Evolutionary conservation across 179 eudicot genomes (phyloP), one percentile per base, ranked within the genome.

Genomic region (Camellia oleifera): DNA sequence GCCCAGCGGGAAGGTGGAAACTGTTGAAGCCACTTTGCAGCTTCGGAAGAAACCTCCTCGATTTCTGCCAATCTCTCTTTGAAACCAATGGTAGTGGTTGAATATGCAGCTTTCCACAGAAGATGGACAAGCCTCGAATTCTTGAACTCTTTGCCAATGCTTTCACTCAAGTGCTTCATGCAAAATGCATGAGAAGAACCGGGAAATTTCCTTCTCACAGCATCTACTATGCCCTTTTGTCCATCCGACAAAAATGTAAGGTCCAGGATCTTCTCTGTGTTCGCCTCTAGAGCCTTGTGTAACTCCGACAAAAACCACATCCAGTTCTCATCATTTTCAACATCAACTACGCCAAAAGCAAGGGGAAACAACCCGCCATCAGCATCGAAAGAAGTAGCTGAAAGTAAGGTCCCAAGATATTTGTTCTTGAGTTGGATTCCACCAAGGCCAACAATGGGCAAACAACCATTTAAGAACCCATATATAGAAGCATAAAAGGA

Each of bases 331-430:
- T 89, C 91, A 80, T 77, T 88, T 75, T 89, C 91, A 4, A 81
- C 82, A 72, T 89, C 90, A 67, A 89, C 94, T 56, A 91, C 83
- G 64, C 85, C 92, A 77, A 88, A 85, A 14, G 94, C 92, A 72
- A 91, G 83, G 2, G 91, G 92, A 82, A 89, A 91, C 79, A 91
- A 74, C 68, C 85, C 90, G 5, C 92, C 94, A 83, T 89, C 84
- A n/a, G 87, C 82, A 72, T 91, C 94, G 79, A 88, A 82, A 18
- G 94, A 87, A 72, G 90, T 88, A 20, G 90, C 92, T 44, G 89
- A 86, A 72, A 91, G 76, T 67, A 91, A 78, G 26, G 88, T 91
- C 50, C 94, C 91, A 23, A 88, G 89, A 67, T 88, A 91, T 79
- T 89, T 91, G 86, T 83, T 88, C 72, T 84, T 91, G 15, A 89